phyloP scores from a whole-genome alignment of 306 rosid genomes.

The Dalbergia cochinchinensis region DNA sequence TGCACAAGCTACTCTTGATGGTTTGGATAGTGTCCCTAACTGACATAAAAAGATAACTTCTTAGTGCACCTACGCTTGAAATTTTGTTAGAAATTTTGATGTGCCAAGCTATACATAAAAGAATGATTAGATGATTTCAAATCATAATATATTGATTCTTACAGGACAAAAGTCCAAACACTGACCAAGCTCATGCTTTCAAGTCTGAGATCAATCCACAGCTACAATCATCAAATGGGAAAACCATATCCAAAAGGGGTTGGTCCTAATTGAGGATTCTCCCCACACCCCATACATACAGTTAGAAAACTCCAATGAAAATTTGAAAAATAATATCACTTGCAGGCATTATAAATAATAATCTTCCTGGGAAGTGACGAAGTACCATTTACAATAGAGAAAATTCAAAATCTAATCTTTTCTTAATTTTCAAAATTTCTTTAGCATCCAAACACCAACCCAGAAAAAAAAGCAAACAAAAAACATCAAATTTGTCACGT shows the following conservation, averaged over 20 bases:
- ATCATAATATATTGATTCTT: not conserved
- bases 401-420: conserved; percentile 10
- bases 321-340: no score
- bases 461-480: not conserved
- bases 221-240: not conserved
- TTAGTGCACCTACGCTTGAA: not conserved
- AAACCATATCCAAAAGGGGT: not conserved
- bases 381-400: conserved; percentile 17
- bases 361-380: not conserved
- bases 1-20: no score
- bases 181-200: not conserved
- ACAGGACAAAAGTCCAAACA: conserved; percentile 1
- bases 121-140: conserved; percentile 15
- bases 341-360: not conserved
- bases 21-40: conserved; percentile 3
- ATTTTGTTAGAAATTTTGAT: not conserved
- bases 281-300: not conserved
- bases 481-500: not conserved
- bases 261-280: not conserved
- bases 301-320: not conserved
- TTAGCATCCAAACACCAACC: conserved; percentile 29
- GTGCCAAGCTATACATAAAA: not conserved
- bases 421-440: not conserved
- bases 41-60: not conserved
- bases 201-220: conserved; percentile 13